A percentile compares a stretch with the other conserved stretches of the same genome.
Conservation (phyloP, 139 green algal species). For the Axilococcus clingmanii region DNA sequence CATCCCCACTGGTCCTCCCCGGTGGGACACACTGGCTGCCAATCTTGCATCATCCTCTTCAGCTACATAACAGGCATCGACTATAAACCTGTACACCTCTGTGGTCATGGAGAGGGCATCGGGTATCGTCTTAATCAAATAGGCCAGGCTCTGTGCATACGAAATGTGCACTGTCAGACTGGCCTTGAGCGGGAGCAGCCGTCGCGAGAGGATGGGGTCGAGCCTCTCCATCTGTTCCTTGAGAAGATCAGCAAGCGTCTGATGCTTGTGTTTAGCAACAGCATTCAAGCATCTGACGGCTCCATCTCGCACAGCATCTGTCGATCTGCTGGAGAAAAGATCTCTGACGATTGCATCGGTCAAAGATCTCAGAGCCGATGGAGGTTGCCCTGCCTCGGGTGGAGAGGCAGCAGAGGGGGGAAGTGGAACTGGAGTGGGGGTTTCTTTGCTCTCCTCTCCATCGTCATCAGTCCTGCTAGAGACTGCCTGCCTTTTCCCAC, state of each 20-base stretch:
- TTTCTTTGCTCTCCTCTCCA: too few relatives aligned
- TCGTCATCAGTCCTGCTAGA: background rate
- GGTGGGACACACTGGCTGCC: constrained; percentile 1
- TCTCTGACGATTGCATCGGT: too few relatives aligned
- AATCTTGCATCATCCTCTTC: constrained; percentile 43
- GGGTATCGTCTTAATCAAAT: constrained; percentile 11
- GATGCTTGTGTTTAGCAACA: background rate
- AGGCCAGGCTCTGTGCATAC: constrained; percentile 25
- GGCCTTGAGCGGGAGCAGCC: constrained; percentile 50
- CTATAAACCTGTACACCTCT: constrained; percentile 21
- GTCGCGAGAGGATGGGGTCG: constrained; percentile 24
- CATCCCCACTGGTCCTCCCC: constrained; percentile 5
- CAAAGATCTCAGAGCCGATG: background rate
- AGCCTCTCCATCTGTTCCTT: background rate
- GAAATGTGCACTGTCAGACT: constrained; percentile 17
- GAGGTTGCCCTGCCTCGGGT: background rate
- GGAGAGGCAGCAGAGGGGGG: background rate
- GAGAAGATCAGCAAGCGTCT: background rate
- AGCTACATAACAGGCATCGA: constrained; percentile 38
- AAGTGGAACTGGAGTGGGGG: too few relatives aligned
- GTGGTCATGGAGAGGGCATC: constrained; percentile 16
- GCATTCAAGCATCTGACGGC: background rate
- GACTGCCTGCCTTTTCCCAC: background rate
- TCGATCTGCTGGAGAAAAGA: too few relatives aligned
- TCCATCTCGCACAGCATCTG: background rate